A percentile compares a stretch with the other conserved stretches of the same genome.
phyloP scores from a whole-genome alignment of 306 rosid species.

The Geum urbanum region DNA sequence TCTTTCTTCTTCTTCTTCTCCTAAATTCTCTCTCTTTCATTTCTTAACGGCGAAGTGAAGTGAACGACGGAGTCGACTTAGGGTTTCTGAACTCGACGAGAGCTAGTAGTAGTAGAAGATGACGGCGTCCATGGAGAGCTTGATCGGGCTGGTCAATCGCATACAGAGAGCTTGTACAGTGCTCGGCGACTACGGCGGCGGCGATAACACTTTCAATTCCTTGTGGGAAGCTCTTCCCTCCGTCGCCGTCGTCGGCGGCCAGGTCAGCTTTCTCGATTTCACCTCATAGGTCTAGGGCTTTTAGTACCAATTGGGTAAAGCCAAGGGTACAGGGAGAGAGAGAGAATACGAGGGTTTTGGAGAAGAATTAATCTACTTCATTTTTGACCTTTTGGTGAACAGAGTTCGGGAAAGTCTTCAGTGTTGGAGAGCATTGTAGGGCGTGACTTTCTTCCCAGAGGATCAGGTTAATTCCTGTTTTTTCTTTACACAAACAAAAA shows the following conservation, averaged over 20 bases:
- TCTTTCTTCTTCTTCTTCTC: not conserved
- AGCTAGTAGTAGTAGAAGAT: slow-evolving; percentile 21
- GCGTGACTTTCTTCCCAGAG: slow-evolving; percentile 95
- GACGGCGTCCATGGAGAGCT: slow-evolving; percentile 84
- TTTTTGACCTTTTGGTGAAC: slow-evolving; percentile 19
- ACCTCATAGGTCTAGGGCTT: not conserved
- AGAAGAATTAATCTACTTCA: not conserved
- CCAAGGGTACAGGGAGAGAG: no score
- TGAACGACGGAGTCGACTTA: slow-evolving; percentile 1
- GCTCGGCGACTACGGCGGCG: slow-evolving; percentile 91
- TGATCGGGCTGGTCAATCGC: slow-evolving; percentile 87
- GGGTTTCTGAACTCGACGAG: slow-evolving; percentile 25
- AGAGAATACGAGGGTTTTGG: no score
- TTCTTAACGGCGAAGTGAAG: slow-evolving; percentile 1
- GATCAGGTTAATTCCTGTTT: slow-evolving; percentile 57
- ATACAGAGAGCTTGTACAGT: slow-evolving; percentile 89
- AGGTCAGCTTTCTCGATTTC: slow-evolving; percentile 39
- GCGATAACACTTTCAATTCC: slow-evolving; percentile 58
- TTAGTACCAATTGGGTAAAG: no score
- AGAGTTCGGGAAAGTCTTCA: slow-evolving; percentile 99
- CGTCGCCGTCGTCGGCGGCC: slow-evolving; percentile 96
- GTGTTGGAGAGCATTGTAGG: slow-evolving; percentile 95
- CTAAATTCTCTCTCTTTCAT: not conserved
- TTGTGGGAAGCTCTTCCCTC: slow-evolving; percentile 97
- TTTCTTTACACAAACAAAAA: no score